phyloP scores from a whole-genome alignment of 306 rosid species.

The Vigna trinervia region DNA sequence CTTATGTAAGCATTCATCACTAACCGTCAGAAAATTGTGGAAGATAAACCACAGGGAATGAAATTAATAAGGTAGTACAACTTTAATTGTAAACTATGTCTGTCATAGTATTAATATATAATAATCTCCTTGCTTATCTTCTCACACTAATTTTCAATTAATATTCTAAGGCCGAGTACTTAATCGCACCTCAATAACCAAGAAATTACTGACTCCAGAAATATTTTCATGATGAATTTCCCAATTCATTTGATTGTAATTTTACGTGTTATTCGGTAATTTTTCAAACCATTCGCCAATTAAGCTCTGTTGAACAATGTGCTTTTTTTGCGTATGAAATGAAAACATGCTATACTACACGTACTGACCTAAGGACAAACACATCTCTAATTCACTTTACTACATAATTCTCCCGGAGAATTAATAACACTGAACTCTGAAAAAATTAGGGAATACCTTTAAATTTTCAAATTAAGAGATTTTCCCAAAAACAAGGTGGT shows the following conservation, averaged over 20 bases:
- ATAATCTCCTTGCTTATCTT: background rate
- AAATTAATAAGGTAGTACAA: background rate
- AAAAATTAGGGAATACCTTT: background rate
- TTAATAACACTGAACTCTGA: background rate
- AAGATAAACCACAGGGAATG: background rate
- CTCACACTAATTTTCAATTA: background rate
- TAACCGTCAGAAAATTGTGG: slow-evolving; percentile 12
- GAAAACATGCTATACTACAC: no score
- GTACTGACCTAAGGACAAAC: background rate
- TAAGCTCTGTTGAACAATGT: slow-evolving; percentile 15
- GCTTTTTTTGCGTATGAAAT: slow-evolving; percentile 41
- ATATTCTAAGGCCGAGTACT: background rate
- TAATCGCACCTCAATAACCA: background rate
- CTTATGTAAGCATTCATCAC: slow-evolving; percentile 21
- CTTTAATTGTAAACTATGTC: background rate
- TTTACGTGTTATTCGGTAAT: no score
- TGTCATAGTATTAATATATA: no score
- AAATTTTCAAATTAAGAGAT: background rate
- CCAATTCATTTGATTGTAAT: slow-evolving; percentile 17
- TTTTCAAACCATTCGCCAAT: background rate
- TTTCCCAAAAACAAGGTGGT: background rate
- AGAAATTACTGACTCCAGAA: background rate
- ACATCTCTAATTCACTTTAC: slow-evolving; percentile 2
- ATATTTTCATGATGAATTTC: background rate
- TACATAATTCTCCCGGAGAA: background rate